Conservation (phyloP, 805 yeast genomes). For the Candida odintsovae region DNA sequence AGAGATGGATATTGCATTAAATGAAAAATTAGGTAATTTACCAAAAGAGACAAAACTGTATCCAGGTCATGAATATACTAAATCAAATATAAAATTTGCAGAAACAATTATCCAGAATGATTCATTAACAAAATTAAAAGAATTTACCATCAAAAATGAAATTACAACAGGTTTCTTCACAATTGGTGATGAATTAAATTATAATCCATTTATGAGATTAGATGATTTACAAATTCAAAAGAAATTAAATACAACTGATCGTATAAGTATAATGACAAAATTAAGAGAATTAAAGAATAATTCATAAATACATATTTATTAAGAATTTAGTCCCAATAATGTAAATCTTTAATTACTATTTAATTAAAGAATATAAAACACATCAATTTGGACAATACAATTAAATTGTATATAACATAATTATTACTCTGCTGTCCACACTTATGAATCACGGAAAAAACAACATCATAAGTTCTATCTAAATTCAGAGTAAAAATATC, state of each 20-base stretch:
- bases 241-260: constrained; percentile 48
- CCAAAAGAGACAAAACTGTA: constrained; percentile 71
- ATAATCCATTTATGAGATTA: constrained; percentile 87
- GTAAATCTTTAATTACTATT: no score
- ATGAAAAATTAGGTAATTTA: constrained; percentile 48
- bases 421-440: constrained; percentile 50
- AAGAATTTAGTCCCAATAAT: background rate
- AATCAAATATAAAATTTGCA: constrained; percentile 73
- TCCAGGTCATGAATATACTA: constrained; percentile 97
- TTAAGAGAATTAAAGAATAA: constrained; percentile 75
- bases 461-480: constrained; percentile 35
- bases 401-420: constrained; percentile 2
- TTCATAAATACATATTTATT: constrained; percentile 1
- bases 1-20: constrained; percentile 74
- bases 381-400: background rate
- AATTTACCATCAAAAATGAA: constrained; percentile 50
- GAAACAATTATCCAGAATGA: constrained; percentile 39
- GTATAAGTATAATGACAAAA: constrained; percentile 58
- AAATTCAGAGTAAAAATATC: constrained; percentile 31
- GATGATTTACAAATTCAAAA: constrained; percentile 55
- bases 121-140: constrained; percentile 50
- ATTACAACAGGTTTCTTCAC: constrained; percentile 84
- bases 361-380: no score
- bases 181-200: constrained; percentile 70
- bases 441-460: constrained; percentile 28